phyloP scores from a whole-genome alignment of 1,284 basidiomycete genomes.

The Termitomyces sp. region DNA sequence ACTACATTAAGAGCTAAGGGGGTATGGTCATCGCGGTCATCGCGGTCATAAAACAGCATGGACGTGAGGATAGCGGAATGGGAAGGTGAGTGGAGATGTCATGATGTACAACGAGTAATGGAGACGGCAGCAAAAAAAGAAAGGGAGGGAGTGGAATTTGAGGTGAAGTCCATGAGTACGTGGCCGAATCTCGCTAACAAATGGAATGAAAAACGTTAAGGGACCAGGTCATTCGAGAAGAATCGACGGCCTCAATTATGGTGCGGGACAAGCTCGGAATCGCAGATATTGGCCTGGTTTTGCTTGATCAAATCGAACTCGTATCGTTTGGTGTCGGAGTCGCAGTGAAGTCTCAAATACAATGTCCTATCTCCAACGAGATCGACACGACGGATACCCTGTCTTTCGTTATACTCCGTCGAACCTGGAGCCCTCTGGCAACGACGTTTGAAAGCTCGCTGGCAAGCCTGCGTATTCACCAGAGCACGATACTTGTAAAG shows the following conservation, averaged over 20 bases:
- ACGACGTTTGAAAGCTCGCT: constrained; percentile 36
- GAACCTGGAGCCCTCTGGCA: constrained; percentile 38
- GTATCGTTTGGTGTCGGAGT: not conserved
- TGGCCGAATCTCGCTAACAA: not conserved
- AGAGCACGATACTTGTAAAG: constrained; percentile 26
- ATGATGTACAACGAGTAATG: too few species aligned
- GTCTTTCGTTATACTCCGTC: constrained; percentile 30
- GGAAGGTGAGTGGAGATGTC: not conserved
- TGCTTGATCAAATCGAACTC: not conserved
- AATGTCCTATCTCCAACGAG: constrained; percentile 39
- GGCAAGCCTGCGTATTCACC: constrained; percentile 30
- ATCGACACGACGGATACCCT: constrained; percentile 49
- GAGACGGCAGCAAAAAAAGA: too few species aligned
- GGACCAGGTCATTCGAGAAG: not conserved
- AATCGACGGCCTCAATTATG: not conserved
- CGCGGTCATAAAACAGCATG: constrained; percentile 8
- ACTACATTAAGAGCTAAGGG: not conserved
- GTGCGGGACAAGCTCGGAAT: not conserved
- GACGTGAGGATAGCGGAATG: not conserved
- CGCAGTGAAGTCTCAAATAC: constrained; percentile 31
- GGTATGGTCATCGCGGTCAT: constrained; percentile 7
- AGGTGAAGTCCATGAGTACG: not conserved
- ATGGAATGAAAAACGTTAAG: not conserved
- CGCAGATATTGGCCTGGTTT: not conserved
- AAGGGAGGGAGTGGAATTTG: too few species aligned